Base-by-base conservation (phyloP, 2,329 filamentous ascomycete genomes). In the Graphilbum fragrans region DNA sequence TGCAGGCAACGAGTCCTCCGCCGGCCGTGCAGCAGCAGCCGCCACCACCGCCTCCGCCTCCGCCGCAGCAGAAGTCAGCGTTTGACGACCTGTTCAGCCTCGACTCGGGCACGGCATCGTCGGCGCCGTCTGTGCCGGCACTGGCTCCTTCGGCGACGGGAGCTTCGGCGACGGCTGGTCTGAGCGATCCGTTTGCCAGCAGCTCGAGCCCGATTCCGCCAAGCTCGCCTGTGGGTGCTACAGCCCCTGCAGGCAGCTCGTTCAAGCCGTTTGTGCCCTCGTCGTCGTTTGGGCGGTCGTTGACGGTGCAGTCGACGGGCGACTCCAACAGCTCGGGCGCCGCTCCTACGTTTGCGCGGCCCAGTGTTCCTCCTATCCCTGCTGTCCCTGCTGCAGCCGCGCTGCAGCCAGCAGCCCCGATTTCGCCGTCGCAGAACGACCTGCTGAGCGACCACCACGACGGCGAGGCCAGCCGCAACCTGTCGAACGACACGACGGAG, bases 191-290 rank as follows among this genome's bases (percentile, higher is more conserved):
- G 0, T 85, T 85, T 49, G 64, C 62, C 7, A 65, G 67, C 29
- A 73, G 70, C 31, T 59, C 60, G 41, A 66, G 58, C 51, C 64
- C 58, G 39, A 57, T 63, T 38, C 59, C 59, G 17, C 62, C 77
- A 38, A 64, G 75, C 51, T 78, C 81, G 53, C 67, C 67, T 52
- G 56, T 70, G 54, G 64, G 65, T 5, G 60, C 74, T 41, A 58
- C 67, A 39, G 50, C 63, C 50, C 56, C 65, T 17, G 72, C 70
- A 1, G 55, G 65, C 18, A 72, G 70, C 1, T 23, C 45, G 5
- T 94, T 95, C 64, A 94, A 87, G 62, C 86, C 88, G 1, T 98
- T 98, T 60, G 65, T 92, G 35, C 92, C 92, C 1, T 87, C 86
- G 0, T 96, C 92, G 1, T 83, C 85, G 0, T 98, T 96, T 60